Evolutionary conservation across 495 filamentous ascomycete species (phyloP).

Genomic region (Thermochaetoides thermophila): DNA sequence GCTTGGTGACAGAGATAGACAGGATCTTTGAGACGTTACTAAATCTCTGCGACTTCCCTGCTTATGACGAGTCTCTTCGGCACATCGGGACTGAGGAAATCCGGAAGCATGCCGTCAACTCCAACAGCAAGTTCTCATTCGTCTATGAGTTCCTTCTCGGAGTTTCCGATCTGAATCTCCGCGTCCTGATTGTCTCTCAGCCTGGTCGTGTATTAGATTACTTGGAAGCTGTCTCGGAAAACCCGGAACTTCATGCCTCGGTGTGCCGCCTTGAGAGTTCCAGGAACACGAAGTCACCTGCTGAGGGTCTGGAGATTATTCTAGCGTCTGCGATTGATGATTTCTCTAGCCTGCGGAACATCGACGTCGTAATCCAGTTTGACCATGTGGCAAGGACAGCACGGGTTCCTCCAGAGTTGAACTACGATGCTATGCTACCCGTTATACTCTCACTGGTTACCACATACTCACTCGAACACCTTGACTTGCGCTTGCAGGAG

Average conservation of each 20-base stretch:
- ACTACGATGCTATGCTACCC: conserved; percentile 7
- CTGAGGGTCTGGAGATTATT: conserved; percentile 7
- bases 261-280: too few species aligned
- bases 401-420: conserved; percentile 6
- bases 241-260: not conserved
- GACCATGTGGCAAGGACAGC: conserved; percentile 22
- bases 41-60: conserved; percentile 29
- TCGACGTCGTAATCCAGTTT: conserved; percentile 28
- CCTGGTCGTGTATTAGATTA: conserved; percentile 24
- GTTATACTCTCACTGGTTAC: conserved; percentile 21
- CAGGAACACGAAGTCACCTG: not conserved
- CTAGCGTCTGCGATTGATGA: conserved; percentile 11
- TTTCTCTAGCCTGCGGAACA: conserved; percentile 3
- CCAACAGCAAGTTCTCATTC: conserved; percentile 33
- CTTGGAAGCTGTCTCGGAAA: conserved; percentile 16
- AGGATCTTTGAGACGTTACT: conserved; percentile 22
- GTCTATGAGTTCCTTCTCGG: conserved; percentile 25
- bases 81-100: conserved; percentile 15
- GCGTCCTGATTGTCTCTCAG: conserved; percentile 26
- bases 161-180: conserved; percentile 18
- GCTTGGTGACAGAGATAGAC: conserved; percentile 20
- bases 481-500: conserved; percentile 22
- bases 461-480: conserved; percentile 31
- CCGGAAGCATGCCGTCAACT: conserved; percentile 23
- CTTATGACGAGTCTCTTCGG: conserved; percentile 20